phyloP scores from a whole-genome alignment of 495 filamentous ascomycete genomes.

The Aspergillus incahuasiensis region DNA sequence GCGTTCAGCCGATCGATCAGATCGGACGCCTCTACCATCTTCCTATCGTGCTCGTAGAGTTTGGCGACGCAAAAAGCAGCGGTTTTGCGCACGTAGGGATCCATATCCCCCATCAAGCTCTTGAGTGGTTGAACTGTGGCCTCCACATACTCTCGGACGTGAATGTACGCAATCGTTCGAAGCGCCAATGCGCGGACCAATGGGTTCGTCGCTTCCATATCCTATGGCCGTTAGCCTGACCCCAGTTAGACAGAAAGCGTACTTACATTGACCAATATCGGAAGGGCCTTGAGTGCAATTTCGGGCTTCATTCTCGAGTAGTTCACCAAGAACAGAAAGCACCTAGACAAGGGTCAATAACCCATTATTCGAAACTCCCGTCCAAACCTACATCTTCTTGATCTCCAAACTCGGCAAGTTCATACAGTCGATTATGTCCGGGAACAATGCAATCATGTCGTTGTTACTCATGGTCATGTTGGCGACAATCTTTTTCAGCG shows the following conservation, averaged over 20 bases:
- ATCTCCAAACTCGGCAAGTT: constrained; percentile 89
- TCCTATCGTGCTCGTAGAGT: constrained; percentile 91
- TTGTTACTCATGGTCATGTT: constrained; percentile 99
- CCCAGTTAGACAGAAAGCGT: background rate
- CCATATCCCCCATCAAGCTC: constrained; percentile 74
- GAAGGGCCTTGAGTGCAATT: constrained; percentile 87
- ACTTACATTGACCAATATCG: constrained; percentile 74
- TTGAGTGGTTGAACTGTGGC: constrained; percentile 82
- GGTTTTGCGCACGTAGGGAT: constrained; percentile 97
- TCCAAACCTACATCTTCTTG: constrained; percentile 87
- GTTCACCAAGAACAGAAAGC: constrained; percentile 95
- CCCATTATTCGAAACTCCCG: no score
- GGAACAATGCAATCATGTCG: constrained; percentile 96
- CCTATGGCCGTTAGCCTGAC: constrained; percentile 45
- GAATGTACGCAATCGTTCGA: constrained; percentile 94
- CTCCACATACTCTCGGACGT: constrained; percentile 94
- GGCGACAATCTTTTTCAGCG: constrained; percentile 98
- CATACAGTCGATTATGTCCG: constrained; percentile 94
- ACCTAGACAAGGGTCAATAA: constrained; percentile 53
- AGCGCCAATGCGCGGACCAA: constrained; percentile 89
- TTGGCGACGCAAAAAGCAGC: constrained; percentile 96
- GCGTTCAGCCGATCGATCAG: constrained; percentile 88
- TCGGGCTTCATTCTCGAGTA: constrained; percentile 95
- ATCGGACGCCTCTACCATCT: constrained; percentile 83
- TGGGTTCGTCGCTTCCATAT: constrained; percentile 91